Evolutionary conservation across 2,329 filamentous ascomycete species (phyloP), one percentile per base, ranked within the genome.

Genomic region (Ophiocordyceps camponoti-leonardi): DNA sequence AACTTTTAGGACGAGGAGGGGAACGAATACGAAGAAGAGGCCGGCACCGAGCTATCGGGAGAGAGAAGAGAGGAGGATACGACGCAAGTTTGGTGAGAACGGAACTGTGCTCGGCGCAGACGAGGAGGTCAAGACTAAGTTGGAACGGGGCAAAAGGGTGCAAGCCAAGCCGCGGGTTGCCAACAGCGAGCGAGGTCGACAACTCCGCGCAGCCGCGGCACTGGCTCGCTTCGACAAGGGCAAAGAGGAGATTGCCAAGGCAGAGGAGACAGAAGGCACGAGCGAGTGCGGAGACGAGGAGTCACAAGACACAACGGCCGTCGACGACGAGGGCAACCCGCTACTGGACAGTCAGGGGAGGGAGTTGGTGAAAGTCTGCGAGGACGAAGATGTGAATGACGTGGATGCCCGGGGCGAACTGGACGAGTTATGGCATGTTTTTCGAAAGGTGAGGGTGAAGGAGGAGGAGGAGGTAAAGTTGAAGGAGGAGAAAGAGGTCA

Each of bases 201-300:
- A 90, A 44, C 65, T 92, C 12, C 67, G 85, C 46, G 85, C 83
- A 2, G 83, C 83, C 6, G 85, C 85, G 2, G 85, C 85, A 1
- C 59, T 90, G 52, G 83, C 82, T 14, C 69, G 85, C 13, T 86
- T 90, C 47, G 81, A 77, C 40, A 61, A 72, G 56, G 61, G 72
- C 42, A 72, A 68, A 43, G 75, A 75, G 53, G 67, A 69, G 44
- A 53, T 59, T 13, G 23, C 37, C 28, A 28, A 65, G 19, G 54
- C 56, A 18, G 49, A 50, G 23, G 47, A 51, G 13, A 50, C 57
- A 1, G 54, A 57, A 35, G 68, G 67, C 7, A 67, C 62, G 26
- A 71, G 64, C 41, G 72, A 68, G 26, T 67, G 66, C 45, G 68
- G 69, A 12, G 67, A 69, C 49, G 71, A 75, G 30, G 67, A 69